Evolutionary conservation across 768 basidiomycete species (phyloP), one percentile per base, ranked within the genome.

Genomic region (Psilocybe subaeruginosa): DNA sequence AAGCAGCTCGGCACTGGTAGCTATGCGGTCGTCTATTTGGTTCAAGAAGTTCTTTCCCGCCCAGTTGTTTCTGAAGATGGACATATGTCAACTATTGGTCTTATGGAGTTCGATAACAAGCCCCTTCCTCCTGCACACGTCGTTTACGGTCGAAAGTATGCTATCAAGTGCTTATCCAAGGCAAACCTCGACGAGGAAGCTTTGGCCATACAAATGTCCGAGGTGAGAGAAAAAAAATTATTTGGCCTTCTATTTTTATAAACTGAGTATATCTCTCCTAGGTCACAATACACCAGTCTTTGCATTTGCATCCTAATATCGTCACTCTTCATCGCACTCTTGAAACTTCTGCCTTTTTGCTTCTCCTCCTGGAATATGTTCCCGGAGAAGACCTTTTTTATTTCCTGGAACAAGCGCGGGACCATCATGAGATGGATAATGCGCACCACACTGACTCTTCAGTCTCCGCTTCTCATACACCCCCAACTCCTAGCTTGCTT

Each of bases 311-410:
- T 71, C 85, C 91, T 54, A 96, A 97, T 77, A 96, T 99, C 65
- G 97, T 97, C 67, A 95, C 96, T 29, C 86, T 99, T 30, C 89
- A 97, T 74, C 90, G 91, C 67, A 97, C 97, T 1, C 84, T 97
- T 68, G 95, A 99, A 76, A 98, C 95, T 2, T 82, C 87, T 57
- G 89, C 93, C 31, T 97, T 93, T 74, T 81, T 99, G 6, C 88
- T 99, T 65, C 88, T 99, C 66, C 81, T 99, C 49, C 82, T 99
- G 66, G 97, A 99, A 79, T 94, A 90, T 72, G 96, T 97, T 64
- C 95, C 95, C 14, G 97, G 97, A 54, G 93, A 97, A 76, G 97
- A 99, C 75, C 81, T 99, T 65, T 99, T 95, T 76, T 99, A 95
- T 78, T 99, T 98, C 83, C 85, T 99, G 53, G 96, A 98, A 80